A percentile compares a stretch with the other conserved stretches of the same genome.
Conservation (phyloP, 1,284 basidiomycete genomes). For the Tilletia setariae region DNA sequence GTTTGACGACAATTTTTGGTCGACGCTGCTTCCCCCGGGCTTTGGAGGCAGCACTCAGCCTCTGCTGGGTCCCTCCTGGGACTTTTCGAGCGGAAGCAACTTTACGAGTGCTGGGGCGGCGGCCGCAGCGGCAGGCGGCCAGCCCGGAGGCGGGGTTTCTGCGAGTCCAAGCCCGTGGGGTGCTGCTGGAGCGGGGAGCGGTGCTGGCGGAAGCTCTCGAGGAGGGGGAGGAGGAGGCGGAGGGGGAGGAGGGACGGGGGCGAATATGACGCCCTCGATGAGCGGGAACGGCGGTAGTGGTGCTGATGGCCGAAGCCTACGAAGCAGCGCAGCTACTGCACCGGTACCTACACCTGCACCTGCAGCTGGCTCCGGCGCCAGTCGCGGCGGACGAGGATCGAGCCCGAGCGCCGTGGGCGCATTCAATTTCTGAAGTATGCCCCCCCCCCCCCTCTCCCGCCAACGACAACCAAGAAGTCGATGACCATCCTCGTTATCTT, state of each 20-base stretch:
- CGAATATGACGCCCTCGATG: neutral
- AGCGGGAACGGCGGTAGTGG: neutral
- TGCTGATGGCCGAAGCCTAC: no score
- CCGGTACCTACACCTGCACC: no score
- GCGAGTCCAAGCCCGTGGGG: neutral
- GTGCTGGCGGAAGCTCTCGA: neutral
- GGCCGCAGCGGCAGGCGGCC: neutral
- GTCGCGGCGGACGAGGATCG: no score
- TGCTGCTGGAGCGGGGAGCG: neutral
- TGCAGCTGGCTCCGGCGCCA: no score
- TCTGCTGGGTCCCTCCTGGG: neutral
- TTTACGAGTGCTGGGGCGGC: neutral
- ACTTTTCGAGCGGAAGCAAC: neutral
- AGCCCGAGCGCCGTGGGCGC: no score
- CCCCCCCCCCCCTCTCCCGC: no score
- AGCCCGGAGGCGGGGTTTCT: neutral
- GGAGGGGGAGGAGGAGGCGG: neutral
- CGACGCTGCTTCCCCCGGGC: constrained; percentile 39
- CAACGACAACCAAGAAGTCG: no score
- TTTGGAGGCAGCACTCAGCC: constrained; percentile 24
- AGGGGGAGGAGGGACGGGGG: neutral
- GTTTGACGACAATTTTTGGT: constrained; percentile 41
- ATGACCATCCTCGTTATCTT: no score
- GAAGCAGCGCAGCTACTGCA: no score
- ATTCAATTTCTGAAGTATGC: constrained; percentile 15